Conservation (phyloP, 768 basidiomycete species). For the Mycena filopes region DNA sequence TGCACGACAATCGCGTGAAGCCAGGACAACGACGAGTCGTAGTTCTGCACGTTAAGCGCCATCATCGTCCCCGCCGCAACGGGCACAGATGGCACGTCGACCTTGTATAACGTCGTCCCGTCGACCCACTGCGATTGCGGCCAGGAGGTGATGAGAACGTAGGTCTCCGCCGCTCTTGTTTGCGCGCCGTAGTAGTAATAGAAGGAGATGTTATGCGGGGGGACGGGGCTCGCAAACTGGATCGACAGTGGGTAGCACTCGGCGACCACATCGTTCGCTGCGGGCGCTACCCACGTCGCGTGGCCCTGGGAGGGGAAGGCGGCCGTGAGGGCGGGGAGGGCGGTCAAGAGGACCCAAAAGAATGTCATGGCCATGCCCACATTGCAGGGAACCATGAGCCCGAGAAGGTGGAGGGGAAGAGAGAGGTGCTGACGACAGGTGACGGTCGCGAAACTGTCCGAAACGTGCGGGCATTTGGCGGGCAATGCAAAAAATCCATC, state of each 20-base stretch:
- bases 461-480: too few species aligned
- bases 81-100: neutral
- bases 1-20: neutral
- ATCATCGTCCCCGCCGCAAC: slow-evolving; percentile 5
- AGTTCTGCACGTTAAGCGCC: neutral
- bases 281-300: neutral
- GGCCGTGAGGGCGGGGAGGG: too few species aligned
- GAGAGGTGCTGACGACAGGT: too few species aligned
- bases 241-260: slow-evolving; percentile 9
- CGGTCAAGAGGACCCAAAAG: too few species aligned
- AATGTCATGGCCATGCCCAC: too few species aligned
- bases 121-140: slow-evolving; percentile 3
- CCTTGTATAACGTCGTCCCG: neutral
- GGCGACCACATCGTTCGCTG: neutral
- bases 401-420: too few species aligned
- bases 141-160: neutral
- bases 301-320: neutral
- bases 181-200: slow-evolving; percentile 2
- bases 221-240: neutral
- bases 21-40: neutral
- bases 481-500: too few species aligned
- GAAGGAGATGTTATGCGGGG: neutral
- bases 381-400: too few species aligned
- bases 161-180: neutral
- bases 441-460: too few species aligned